phyloP scores from a whole-genome alignment of 1,284 basidiomycete genomes.

The Rhizoctonia solani region DNA sequence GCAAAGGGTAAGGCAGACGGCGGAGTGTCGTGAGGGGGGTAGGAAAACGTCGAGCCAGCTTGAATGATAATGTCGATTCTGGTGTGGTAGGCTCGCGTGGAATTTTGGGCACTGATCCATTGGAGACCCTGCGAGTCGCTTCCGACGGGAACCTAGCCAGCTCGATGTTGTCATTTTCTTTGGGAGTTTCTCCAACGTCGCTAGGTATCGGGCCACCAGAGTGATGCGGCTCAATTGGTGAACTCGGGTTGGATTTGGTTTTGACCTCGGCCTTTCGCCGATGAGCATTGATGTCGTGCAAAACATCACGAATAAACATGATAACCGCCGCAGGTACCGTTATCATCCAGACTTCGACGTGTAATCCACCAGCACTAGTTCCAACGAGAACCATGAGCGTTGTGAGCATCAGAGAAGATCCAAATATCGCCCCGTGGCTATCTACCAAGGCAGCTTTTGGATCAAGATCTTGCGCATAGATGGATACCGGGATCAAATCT shows the following conservation, averaged over 20 bases:
- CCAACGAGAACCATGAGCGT: slow-evolving; percentile 63
- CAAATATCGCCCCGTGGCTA: slow-evolving; percentile 55
- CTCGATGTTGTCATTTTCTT: slow-evolving; percentile 27
- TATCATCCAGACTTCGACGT: slow-evolving; percentile 74
- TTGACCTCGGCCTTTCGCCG: slow-evolving; percentile 8
- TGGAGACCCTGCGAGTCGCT: neutral
- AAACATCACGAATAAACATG: slow-evolving; percentile 72
- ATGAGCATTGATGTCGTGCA: slow-evolving; percentile 53
- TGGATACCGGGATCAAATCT: slow-evolving; percentile 14
- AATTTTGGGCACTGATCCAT: neutral
- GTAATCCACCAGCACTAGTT: slow-evolving; percentile 54
- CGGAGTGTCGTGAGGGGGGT: slow-evolving; percentile 72
- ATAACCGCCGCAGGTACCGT: slow-evolving; percentile 83
- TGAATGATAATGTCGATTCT: slow-evolving; percentile 3
- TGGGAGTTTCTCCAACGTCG: slow-evolving; percentile 18
- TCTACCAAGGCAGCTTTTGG: slow-evolving; percentile 54
- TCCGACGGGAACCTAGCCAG: slow-evolving; percentile 7
- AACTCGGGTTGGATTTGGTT: slow-evolving; percentile 36
- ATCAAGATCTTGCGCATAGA: slow-evolving; percentile 44
- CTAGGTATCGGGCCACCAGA: neutral
- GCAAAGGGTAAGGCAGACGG: slow-evolving; percentile 75
- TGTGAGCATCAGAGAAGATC: slow-evolving; percentile 52
- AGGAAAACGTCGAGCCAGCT: slow-evolving; percentile 58
- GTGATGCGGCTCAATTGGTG: slow-evolving; percentile 38
- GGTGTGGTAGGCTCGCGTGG: neutral